Conservation (phyloP, 2,329 filamentous ascomycete genomes). For the Neonectria sp. region DNA sequence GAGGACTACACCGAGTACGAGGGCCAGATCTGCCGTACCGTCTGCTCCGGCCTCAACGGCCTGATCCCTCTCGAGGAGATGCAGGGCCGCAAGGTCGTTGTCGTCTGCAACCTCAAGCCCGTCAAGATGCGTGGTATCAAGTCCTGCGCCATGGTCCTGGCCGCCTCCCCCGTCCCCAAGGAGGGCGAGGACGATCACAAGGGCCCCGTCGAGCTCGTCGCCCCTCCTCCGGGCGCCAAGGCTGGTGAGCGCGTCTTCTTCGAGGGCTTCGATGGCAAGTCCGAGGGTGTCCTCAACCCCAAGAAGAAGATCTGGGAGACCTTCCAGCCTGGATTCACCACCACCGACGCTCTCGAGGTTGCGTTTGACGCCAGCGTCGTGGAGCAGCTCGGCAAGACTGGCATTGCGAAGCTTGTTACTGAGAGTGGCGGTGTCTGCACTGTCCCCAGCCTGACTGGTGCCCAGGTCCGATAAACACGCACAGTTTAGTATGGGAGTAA, state of each 20-base stretch:
- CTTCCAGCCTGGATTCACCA: slow-evolving; percentile 96
- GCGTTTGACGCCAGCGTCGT: slow-evolving; percentile 87
- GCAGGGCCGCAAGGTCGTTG: slow-evolving; percentile 95
- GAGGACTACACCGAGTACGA: slow-evolving; percentile 94
- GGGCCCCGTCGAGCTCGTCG: slow-evolving; percentile 92
- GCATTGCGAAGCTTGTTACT: slow-evolving; percentile 79
- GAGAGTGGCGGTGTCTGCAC: slow-evolving; percentile 85
- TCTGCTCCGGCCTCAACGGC: slow-evolving; percentile 97
- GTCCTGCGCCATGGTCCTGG: slow-evolving; percentile 90
- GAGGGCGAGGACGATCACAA: slow-evolving; percentile 91
- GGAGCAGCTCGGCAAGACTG: slow-evolving; percentile 81
- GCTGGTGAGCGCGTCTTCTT: slow-evolving; percentile 94
- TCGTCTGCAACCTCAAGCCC: slow-evolving; percentile 98
- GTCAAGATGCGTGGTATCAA: slow-evolving; percentile 97
- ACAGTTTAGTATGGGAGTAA: not conserved
- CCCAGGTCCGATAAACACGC: slow-evolving; percentile 82
- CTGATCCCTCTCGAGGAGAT: slow-evolving; percentile 94
- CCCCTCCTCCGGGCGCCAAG: slow-evolving; percentile 81
- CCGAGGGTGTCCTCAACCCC: slow-evolving; percentile 93
- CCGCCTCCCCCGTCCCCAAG: slow-evolving; percentile 86
- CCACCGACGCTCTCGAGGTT: slow-evolving; percentile 84
- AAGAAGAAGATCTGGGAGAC: slow-evolving; percentile 99
- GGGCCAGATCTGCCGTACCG: slow-evolving; percentile 91
- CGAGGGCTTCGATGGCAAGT: slow-evolving; percentile 93
- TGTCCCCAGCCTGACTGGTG: slow-evolving; percentile 85